Percentiles rank a stretch among this genome's conserved stretches.
phyloP scores from a whole-genome alignment of 495 filamentous ascomycete genomes.

The Hypoxylon fragiforme region DNA sequence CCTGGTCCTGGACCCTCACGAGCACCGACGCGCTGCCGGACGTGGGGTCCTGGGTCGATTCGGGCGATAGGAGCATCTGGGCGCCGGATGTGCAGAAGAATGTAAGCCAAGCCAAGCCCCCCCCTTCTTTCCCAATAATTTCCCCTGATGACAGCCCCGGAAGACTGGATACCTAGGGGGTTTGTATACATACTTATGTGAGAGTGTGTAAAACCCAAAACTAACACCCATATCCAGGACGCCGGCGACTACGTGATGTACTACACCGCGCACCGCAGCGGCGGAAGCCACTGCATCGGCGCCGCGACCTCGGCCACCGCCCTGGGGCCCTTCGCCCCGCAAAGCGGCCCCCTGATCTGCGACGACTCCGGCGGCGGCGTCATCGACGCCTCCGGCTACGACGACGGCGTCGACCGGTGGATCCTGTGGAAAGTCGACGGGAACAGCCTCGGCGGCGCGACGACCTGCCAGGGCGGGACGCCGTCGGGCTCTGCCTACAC shows the following conservation, averaged over 20 bases:
- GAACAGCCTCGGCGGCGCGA: slow-evolving; percentile 49
- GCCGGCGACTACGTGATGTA: slow-evolving; percentile 60
- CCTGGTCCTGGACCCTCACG: slow-evolving; percentile 32
- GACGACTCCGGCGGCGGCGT: slow-evolving; percentile 52
- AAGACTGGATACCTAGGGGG: neutral
- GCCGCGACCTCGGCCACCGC: slow-evolving; percentile 48
- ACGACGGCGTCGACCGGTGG: slow-evolving; percentile 57
- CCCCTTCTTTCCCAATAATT: neutral
- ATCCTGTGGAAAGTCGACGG: slow-evolving; percentile 64
- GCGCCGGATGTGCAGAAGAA: slow-evolving; percentile 40
- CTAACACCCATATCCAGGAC: slow-evolving; percentile 21
- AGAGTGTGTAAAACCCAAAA: neutral
- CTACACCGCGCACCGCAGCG: slow-evolving; percentile 52
- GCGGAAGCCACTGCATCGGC: slow-evolving; percentile 56
- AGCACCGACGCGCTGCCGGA: slow-evolving; percentile 34
- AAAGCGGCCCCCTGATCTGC: slow-evolving; percentile 50
- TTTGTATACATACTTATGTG: too few species aligned
- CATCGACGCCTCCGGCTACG: slow-evolving; percentile 59
- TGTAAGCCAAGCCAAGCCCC: slow-evolving; percentile 16
- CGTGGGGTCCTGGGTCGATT: slow-evolving; percentile 35
- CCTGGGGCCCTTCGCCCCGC: slow-evolving; percentile 53
- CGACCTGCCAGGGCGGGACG: slow-evolving; percentile 34
- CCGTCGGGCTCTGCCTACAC: slow-evolving; percentile 30
- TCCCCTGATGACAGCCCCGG: neutral
- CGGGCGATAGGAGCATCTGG: slow-evolving; percentile 31